Percentiles rank a stretch among this genome's conserved stretches.
These are phyloP conservation scores for Prunus kanzakura DNA, from an alignment of 306 rosid species.

Conservation along the genomic window DNA sequence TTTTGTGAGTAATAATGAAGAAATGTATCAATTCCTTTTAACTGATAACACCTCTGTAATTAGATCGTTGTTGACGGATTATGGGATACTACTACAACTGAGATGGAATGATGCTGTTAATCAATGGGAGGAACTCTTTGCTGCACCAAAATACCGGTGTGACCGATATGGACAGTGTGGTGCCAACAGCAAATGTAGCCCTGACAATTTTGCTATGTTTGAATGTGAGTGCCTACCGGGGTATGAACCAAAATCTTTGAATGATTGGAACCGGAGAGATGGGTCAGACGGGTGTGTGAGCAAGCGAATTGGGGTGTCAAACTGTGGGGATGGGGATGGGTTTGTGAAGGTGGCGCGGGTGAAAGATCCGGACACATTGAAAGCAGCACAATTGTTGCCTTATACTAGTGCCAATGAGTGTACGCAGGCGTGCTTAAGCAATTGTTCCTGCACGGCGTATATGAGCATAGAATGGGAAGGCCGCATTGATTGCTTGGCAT, in stretches of 20 bases:
- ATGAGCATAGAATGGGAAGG: constrained; percentile 15
- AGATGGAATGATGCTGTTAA: not conserved
- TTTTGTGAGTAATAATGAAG: not conserved
- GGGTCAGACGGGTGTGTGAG: constrained; percentile 53
- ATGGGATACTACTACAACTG: not conserved
- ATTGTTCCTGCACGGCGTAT: constrained; percentile 52
- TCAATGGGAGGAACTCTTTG: constrained; percentile 15
- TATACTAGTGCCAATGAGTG: constrained; percentile 29
- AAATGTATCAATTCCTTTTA: not conserved
- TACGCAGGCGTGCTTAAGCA: constrained; percentile 30
- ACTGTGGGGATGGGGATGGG: constrained; percentile 51
- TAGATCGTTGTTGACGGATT: not conserved
- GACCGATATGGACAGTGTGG: constrained; percentile 48
- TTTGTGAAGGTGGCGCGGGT: constrained; percentile 32
- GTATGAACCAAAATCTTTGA: not conserved
- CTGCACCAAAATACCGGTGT: constrained; percentile 29
- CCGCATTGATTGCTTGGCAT: constrained; percentile 39
- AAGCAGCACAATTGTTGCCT: not conserved
- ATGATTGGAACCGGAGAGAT: constrained; percentile 32
- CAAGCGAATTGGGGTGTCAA: constrained; percentile 6
- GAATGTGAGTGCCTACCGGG: not conserved
- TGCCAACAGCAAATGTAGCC: constrained; percentile 42
- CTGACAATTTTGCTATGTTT: constrained; percentile 14
- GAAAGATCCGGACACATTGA: constrained; percentile 44
- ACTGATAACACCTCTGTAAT: not conserved